Percentiles rank a stretch among this genome's conserved stretches.
Evolutionary conservation across 179 eudicot species (phyloP).

Genomic region (Carnegiea gigantea): DNA sequence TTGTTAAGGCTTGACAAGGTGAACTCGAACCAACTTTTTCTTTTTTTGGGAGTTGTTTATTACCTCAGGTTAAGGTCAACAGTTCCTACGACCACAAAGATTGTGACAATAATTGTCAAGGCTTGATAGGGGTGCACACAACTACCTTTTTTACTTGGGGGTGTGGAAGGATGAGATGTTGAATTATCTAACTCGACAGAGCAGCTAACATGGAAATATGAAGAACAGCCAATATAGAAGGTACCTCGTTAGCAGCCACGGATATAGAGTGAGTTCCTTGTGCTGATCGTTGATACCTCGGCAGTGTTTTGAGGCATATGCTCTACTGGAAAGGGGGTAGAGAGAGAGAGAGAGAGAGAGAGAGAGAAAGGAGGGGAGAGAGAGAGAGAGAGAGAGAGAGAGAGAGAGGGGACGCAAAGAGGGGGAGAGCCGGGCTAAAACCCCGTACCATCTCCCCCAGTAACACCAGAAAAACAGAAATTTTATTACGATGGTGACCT

Average conservation of each 20-base stretch:
- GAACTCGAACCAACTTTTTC: too few relatives aligned
- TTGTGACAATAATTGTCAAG: too few relatives aligned
- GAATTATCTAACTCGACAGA: too few relatives aligned
- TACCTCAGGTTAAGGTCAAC: too few relatives aligned
- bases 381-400: too few relatives aligned
- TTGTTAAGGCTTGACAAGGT: too few relatives aligned
- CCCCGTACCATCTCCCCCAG: slow-evolving; percentile 33
- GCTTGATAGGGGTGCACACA: too few relatives aligned
- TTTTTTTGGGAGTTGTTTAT: too few relatives aligned
- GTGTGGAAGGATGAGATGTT: too few relatives aligned
- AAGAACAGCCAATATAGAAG: not conserved
- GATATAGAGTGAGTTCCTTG: not conserved
- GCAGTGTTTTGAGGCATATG: not conserved
- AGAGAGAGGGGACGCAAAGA: not conserved
- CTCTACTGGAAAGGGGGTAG: not conserved
- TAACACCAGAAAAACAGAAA: slow-evolving; percentile 4
- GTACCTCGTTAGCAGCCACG: not conserved
- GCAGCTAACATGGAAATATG: too few relatives aligned
- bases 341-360: not conserved
- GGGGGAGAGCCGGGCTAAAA: slow-evolving; percentile 35
- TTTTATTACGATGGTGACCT: slow-evolving; percentile 36
- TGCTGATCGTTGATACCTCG: not conserved
- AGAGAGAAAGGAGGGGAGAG: slow-evolving; percentile 16
- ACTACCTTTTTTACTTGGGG: too few relatives aligned
- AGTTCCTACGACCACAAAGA: too few relatives aligned